Conservation (phyloP, 1,284 basidiomycete genomes). For the Xanthoconium separans region DNA sequence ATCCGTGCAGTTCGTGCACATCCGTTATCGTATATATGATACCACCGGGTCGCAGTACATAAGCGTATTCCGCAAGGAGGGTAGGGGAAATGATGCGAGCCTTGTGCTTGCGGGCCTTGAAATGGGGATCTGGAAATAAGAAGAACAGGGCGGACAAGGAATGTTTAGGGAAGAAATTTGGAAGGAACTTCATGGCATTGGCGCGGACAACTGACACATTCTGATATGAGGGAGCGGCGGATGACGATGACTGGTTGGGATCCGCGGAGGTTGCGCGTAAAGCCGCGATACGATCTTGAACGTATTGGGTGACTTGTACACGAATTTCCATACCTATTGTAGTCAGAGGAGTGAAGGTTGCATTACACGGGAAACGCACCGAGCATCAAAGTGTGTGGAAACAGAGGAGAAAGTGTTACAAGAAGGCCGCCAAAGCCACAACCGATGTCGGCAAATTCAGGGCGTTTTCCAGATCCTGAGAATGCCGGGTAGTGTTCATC, state of each 20-base stretch:
- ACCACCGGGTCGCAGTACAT: constrained; percentile 86
- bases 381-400: constrained; percentile 91
- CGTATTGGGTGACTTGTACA: constrained; percentile 95
- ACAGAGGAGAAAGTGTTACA: constrained; percentile 87
- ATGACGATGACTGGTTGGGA: constrained; percentile 18
- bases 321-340: constrained; percentile 92
- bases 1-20: constrained; percentile 90
- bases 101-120: constrained; percentile 98
- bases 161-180: constrained; percentile 92
- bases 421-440: constrained; percentile 98
- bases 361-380: constrained; percentile 52
- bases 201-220: constrained; percentile 95
- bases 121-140: constrained; percentile 98
- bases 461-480: constrained; percentile 54
- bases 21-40: constrained; percentile 99
- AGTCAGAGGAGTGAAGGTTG: constrained; percentile 3
- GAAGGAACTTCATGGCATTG: constrained; percentile 98
- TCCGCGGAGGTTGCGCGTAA: constrained; percentile 60
- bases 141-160: constrained; percentile 96
- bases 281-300: constrained; percentile 90
- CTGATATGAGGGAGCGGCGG: constrained; percentile 57
- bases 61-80: constrained; percentile 93
- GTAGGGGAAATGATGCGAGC: constrained; percentile 97
- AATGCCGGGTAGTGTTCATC: constrained; percentile 80
- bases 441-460: constrained; percentile 96